Percentiles rank a stretch among this genome's conserved stretches.
phyloP scores from a whole-genome alignment of 768 basidiomycete genomes.

The Crassisporium funariophilum region DNA sequence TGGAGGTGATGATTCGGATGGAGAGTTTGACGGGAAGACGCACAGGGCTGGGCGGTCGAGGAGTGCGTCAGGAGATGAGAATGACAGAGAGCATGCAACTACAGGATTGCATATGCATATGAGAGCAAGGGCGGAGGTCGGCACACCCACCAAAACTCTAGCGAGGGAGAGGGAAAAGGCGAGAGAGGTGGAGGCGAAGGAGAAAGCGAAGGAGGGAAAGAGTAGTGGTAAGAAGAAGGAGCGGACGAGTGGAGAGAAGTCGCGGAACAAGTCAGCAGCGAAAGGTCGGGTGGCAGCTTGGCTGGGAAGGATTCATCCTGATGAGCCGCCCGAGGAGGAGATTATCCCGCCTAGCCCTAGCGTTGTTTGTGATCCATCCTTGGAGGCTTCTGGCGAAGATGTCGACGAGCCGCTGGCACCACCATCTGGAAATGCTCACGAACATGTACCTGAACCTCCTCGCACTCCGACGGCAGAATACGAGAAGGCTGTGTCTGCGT shows the following conservation, averaged over 20 bases:
- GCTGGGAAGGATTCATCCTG: constrained; percentile 68
- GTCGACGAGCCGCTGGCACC: constrained; percentile 8
- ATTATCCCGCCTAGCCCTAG: constrained; percentile 43
- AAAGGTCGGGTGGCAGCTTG: constrained; percentile 80
- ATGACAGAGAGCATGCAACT: constrained; percentile 13
- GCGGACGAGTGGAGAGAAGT: constrained; percentile 26
- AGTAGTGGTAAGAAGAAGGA: constrained; percentile 28
- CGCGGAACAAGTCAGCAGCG: constrained; percentile 41
- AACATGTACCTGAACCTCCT: constrained; percentile 2
- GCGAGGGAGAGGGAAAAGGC: constrained; percentile 16
- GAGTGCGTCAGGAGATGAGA: constrained; percentile 20
- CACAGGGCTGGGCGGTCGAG: constrained; percentile 29
- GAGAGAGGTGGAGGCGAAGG: constrained; percentile 19
- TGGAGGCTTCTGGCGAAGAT: constrained; percentile 11
- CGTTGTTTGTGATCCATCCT: constrained; percentile 18
- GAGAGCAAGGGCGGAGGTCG: constrained; percentile 22
- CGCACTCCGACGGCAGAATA: constrained; percentile 8
- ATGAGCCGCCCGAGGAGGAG: constrained; percentile 54
- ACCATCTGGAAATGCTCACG: constrained; percentile 1
- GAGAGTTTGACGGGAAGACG: constrained; percentile 31
- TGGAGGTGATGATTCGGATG: constrained; percentile 26
- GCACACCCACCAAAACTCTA: constrained; percentile 19
- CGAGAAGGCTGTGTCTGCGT: constrained; percentile 29
- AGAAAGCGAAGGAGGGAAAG: constrained; percentile 27
- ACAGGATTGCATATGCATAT: constrained; percentile 22